These are phyloP conservation scores for Oenanthe javanica DNA, from an alignment of 140 eudicot species.

Conservation along the genomic window DNA sequence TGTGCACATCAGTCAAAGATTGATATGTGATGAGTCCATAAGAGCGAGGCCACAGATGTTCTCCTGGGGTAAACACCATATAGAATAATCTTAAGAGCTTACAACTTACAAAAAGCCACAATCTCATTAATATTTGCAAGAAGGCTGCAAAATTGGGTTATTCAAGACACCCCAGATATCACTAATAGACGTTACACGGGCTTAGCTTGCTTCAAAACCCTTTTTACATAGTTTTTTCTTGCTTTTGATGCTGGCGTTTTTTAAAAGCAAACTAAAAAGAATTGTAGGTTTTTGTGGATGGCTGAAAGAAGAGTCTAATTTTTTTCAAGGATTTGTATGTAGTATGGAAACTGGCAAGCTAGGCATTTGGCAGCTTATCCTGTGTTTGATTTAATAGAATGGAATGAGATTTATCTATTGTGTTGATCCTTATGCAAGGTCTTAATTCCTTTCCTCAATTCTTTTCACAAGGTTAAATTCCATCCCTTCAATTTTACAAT, in stretches of 20 bases:
- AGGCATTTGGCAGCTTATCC: background rate
- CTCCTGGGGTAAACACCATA: conserved; percentile 6
- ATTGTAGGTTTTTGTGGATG: background rate
- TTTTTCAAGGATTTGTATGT: background rate
- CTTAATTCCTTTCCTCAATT: background rate
- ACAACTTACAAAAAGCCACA: background rate
- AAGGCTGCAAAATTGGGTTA: background rate
- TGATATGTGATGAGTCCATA: conserved; percentile 7
- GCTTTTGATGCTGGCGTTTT: background rate
- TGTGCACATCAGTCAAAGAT: conserved; percentile 11
- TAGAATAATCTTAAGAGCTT: background rate
- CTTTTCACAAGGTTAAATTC: background rate
- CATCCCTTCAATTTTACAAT: background rate
- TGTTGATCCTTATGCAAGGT: background rate
- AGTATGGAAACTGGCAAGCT: background rate
- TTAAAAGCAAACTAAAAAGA: background rate
- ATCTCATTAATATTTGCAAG: background rate
- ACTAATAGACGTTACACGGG: background rate
- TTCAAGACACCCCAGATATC: background rate
- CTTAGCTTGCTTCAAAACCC: background rate
- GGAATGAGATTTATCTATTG: background rate
- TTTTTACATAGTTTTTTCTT: background rate
- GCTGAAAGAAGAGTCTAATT: background rate
- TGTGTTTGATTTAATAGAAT: background rate
- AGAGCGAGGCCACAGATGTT: conserved; percentile 18